Evolutionary conservation across 2,329 filamentous ascomycete species (phyloP).

Genomic region (Cladophialophora chaetospira): DNA sequence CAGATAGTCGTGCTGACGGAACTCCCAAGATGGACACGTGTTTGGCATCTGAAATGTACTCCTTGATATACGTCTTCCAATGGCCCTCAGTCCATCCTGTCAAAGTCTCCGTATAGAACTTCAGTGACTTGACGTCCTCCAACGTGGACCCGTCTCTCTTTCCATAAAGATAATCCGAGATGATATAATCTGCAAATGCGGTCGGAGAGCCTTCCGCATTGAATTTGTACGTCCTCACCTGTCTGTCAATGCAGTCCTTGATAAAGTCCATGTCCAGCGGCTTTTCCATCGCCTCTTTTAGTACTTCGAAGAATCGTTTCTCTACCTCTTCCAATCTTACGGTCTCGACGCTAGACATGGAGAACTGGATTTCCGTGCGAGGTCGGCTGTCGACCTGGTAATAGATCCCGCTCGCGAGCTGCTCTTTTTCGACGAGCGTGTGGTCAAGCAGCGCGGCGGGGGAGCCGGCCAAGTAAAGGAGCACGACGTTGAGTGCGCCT

Average conservation of each 20-base stretch:
- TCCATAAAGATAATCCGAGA: constrained; percentile 90
- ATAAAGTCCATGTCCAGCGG: constrained; percentile 89
- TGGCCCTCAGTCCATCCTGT: constrained; percentile 79
- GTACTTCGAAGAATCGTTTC: constrained; percentile 77
- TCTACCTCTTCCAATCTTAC: constrained; percentile 82
- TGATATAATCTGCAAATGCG: constrained; percentile 82
- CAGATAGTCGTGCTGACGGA: constrained; percentile 76
- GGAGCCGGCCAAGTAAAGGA: constrained; percentile 88
- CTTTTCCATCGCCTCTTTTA: constrained; percentile 77
- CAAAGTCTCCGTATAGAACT: constrained; percentile 63
- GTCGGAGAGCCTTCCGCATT: constrained; percentile 77
- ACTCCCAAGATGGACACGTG: constrained; percentile 88
- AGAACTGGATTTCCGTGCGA: constrained; percentile 80
- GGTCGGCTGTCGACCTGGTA: constrained; percentile 79
- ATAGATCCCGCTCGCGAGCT: constrained; percentile 81
- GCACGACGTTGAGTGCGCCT: constrained; percentile 74
- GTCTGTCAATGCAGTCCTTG: constrained; percentile 79
- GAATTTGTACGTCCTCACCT: constrained; percentile 79
- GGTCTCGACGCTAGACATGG: constrained; percentile 82
- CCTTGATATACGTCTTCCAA: constrained; percentile 79
- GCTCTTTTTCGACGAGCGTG: constrained; percentile 86
- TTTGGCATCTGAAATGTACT: constrained; percentile 81
- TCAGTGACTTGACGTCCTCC: constrained; percentile 55
- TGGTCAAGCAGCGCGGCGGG: constrained; percentile 93
- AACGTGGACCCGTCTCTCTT: constrained; percentile 78